Conservation (phyloP, 257 asterid species). For the Verbascum thapsus region DNA sequence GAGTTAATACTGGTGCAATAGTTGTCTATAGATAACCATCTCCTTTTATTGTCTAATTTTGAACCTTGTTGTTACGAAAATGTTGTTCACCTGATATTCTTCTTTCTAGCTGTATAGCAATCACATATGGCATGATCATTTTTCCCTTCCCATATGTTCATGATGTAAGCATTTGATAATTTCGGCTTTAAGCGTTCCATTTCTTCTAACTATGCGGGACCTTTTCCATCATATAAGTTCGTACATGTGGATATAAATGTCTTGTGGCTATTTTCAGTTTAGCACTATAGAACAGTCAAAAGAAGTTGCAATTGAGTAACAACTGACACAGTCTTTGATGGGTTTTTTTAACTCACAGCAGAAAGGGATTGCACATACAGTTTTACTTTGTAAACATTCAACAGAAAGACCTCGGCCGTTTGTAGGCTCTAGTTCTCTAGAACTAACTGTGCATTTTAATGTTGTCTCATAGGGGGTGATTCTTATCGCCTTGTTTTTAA, state of each 20-base stretch:
- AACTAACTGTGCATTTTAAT: slow-evolving; percentile 1
- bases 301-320: too few species aligned
- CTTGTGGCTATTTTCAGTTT: neutral
- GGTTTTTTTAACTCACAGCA: too few species aligned
- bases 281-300: too few species aligned
- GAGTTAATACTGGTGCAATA: neutral
- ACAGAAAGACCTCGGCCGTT: neutral
- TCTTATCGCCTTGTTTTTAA: slow-evolving; percentile 10
- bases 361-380: neutral
- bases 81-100: neutral
- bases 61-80: neutral
- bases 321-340: too few species aligned
- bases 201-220: neutral
- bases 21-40: neutral
- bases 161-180: neutral
- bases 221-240: neutral
- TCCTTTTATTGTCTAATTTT: slow-evolving; percentile 3
- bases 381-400: neutral
- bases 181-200: neutral
- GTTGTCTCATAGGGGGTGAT: neutral
- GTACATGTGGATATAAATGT: slow-evolving; percentile 13
- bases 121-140: neutral
- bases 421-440: neutral
- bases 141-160: neutral
- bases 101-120: neutral